Evolutionary conservation across 345 rosid genomes (phyloP).

Genomic region (Aethionema arabicum): DNA sequence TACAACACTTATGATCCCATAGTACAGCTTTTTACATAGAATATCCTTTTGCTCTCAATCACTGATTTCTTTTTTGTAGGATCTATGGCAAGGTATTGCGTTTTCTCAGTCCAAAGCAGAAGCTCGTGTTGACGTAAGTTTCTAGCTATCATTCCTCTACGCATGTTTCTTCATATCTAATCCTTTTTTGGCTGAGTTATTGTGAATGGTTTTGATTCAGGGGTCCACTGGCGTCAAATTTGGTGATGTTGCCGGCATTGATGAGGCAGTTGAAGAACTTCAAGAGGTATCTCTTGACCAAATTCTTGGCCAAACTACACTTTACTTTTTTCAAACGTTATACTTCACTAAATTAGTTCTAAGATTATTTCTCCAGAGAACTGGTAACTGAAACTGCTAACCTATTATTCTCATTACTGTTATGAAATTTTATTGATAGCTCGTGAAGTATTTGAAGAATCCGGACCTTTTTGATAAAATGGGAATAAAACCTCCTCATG

Average conservation of each 20-base stretch:
- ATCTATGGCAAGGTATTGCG: conserved; percentile 94
- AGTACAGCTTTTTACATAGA: conserved; percentile 16
- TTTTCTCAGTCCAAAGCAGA: conserved; percentile 96
- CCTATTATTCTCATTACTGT: conserved; percentile 4
- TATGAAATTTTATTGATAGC: conserved; percentile 44
- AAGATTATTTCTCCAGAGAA: conserved; percentile 13
- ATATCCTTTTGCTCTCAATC: conserved; percentile 12
- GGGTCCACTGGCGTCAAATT: conserved; percentile 95
- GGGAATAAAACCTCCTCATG: conserved; percentile 96
- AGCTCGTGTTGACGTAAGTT: conserved; percentile 95
- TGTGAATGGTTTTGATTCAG: conserved; percentile 41
- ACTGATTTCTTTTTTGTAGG: conserved; percentile 49
- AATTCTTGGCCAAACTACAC: not conserved
- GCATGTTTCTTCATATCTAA: conserved; percentile 2
- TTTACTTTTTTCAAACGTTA: not conserved
- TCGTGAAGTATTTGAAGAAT: conserved; percentile 92
- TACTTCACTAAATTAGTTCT: not conserved
- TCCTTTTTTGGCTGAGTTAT: conserved; percentile 29
- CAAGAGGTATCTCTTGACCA: conserved; percentile 63
- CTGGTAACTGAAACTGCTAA: conserved; percentile 19
- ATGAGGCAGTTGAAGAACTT: conserved; percentile 97
- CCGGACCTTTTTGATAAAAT: conserved; percentile 92
- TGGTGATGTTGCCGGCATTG: conserved; percentile 92
- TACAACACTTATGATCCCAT: conserved; percentile 32
- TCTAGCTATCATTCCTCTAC: conserved; percentile 10